Evolutionary conservation across 208 protist genomes (phyloP).

Genomic region (Leishmania mexicana): DNA sequence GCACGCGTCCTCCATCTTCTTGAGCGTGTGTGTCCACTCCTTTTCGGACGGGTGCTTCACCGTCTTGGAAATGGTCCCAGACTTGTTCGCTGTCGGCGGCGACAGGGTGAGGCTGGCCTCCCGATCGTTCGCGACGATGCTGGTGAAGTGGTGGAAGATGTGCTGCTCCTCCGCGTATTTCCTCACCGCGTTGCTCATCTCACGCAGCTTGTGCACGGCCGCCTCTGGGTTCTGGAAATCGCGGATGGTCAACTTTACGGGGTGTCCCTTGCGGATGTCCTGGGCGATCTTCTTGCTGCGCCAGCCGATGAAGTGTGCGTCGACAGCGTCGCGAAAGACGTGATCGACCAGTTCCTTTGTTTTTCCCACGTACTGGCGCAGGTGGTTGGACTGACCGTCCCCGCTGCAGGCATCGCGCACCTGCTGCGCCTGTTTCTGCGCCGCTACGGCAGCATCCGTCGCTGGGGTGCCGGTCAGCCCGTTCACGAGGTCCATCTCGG

Average conservation of each 20-base stretch:
- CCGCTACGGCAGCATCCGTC: neutral
- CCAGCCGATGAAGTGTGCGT: slow-evolving; percentile 91
- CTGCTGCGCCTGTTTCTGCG: slow-evolving; percentile 1
- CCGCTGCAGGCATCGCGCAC: slow-evolving; percentile 4
- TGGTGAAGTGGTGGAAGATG: slow-evolving; percentile 83
- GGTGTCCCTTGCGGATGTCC: slow-evolving; percentile 73
- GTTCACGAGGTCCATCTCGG: slow-evolving; percentile 57
- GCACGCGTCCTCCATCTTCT: slow-evolving; percentile 77
- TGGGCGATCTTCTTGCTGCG: slow-evolving; percentile 87
- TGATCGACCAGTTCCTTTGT: slow-evolving; percentile 66
- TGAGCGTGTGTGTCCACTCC: slow-evolving; percentile 74
- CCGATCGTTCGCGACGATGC: slow-evolving; percentile 77
- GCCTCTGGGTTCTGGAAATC: slow-evolving; percentile 80
- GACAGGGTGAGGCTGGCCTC: slow-evolving; percentile 73
- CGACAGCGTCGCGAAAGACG: slow-evolving; percentile 84
- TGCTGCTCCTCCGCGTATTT: slow-evolving; percentile 55
- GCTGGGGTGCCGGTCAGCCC: slow-evolving; percentile 22
- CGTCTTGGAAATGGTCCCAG: slow-evolving; percentile 52
- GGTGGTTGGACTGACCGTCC: slow-evolving; percentile 1
- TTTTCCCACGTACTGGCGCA: slow-evolving; percentile 20
- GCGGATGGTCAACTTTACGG: slow-evolving; percentile 79
- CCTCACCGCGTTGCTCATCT: slow-evolving; percentile 86
- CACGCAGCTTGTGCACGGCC: slow-evolving; percentile 73
- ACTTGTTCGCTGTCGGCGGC: slow-evolving; percentile 51
- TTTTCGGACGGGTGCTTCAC: slow-evolving; percentile 77